These are phyloP conservation scores for Picea abies DNA, from an alignment of 83 land plant genomes.

Conservation along the genomic window DNA sequence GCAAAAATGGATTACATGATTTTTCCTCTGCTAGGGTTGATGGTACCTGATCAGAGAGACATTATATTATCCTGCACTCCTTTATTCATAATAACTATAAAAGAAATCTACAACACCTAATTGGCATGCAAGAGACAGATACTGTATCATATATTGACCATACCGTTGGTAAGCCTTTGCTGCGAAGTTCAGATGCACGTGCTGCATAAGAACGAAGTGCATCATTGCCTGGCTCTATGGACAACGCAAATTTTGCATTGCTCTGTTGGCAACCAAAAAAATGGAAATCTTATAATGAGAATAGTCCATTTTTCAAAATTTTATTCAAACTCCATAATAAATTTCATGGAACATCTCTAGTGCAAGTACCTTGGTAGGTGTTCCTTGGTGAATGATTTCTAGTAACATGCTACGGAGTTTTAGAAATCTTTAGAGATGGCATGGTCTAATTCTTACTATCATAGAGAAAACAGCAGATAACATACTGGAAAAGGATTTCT, in stretches of 20 bases:
- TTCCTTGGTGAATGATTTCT: no score
- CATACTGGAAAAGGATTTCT: no score
- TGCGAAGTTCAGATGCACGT: slow-evolving; percentile 52
- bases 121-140: neutral
- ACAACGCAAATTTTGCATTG: slow-evolving; percentile 78
- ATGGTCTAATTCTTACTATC: no score
- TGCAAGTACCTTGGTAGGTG: no score
- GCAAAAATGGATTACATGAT: slow-evolving; percentile 71
- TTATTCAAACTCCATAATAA: neutral
- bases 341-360: neutral
- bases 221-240: slow-evolving; percentile 68
- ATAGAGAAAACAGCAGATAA: no score
- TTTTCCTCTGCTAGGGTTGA: slow-evolving; percentile 68
- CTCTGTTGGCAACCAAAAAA: slow-evolving; percentile 39
- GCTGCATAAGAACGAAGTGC: slow-evolving; percentile 57
- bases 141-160: neutral
- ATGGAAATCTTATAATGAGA: neutral
- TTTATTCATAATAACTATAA: neutral
- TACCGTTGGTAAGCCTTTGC: slow-evolving; percentile 75
- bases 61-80: neutral
- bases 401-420: no score
- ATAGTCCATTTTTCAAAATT: neutral
- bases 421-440: no score
- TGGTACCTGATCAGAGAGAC: slow-evolving; percentile 50
- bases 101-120: neutral